Conservation (phyloP, 2,329 filamentous ascomycete genomes). For the Cytospora mali region DNA sequence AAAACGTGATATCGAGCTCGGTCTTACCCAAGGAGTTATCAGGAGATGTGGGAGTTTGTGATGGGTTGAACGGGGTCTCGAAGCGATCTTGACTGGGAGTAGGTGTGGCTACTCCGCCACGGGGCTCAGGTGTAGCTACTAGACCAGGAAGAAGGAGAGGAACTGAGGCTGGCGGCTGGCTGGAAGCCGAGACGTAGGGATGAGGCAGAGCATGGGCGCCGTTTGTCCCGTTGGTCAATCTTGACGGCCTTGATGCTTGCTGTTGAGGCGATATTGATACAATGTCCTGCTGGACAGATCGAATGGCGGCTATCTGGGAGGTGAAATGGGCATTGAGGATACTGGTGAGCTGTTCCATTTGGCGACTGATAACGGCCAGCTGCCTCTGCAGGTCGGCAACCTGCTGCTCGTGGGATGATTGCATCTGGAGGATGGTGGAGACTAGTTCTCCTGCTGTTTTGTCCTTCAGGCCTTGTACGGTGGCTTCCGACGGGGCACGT, state of each 20-base stretch:
- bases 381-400: conserved; percentile 39
- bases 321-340: conserved; percentile 33
- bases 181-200: background rate
- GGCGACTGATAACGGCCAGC: conserved; percentile 38
- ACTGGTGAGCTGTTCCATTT: conserved; percentile 39
- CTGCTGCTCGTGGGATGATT: conserved; percentile 40
- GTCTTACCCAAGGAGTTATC: conserved; percentile 5
- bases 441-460: conserved; percentile 41
- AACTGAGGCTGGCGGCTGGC: conserved; percentile 1
- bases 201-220: background rate
- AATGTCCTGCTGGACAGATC: conserved; percentile 35
- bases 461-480: conserved; percentile 35
- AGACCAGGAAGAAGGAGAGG: background rate
- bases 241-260: background rate
- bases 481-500: background rate
- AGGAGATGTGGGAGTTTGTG: background rate
- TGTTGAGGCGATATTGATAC: conserved; percentile 6
- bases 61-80: background rate
- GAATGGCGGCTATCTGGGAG: conserved; percentile 35
- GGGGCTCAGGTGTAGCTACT: background rate
- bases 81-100: conserved; percentile 10
- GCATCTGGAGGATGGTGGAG: conserved; percentile 40
- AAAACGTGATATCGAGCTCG: conserved; percentile 23
- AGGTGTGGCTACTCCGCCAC: background rate
- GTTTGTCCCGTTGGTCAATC: background rate